These are phyloP conservation scores for Nowakowskiella sp. DNA, from an alignment of 192 early-diverging fungal genomes.

Conservation along the genomic window DNA sequence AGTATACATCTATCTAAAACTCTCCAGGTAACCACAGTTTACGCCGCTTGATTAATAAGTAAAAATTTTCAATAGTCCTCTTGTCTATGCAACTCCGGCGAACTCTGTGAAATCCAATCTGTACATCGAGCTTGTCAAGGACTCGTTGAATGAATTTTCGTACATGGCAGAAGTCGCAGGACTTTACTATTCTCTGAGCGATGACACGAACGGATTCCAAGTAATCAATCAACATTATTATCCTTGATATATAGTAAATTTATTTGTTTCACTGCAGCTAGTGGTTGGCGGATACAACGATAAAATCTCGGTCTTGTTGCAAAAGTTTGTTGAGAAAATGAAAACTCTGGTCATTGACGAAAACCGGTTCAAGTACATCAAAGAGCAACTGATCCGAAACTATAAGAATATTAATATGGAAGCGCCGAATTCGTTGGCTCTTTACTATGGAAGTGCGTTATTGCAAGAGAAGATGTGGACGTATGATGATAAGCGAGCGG, in stretches of 20 bases:
- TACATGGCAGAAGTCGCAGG: conserved; percentile 90
- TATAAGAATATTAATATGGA: conserved; percentile 74
- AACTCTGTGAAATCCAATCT: conserved; percentile 62
- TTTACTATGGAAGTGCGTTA: conserved; percentile 64
- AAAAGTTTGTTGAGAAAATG: conserved; percentile 64
- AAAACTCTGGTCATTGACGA: conserved; percentile 51
- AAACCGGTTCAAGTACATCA: conserved; percentile 70
- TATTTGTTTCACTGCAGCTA: no score
- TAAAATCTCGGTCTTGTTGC: conserved; percentile 64
- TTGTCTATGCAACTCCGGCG: conserved; percentile 65
- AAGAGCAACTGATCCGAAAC: conserved; percentile 63
- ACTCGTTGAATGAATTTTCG: conserved; percentile 75
- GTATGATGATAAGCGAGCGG: conserved; percentile 65
- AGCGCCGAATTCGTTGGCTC: conserved; percentile 71
- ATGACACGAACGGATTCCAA: conserved; percentile 50
- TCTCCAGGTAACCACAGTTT: conserved; percentile 16
- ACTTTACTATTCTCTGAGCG: conserved; percentile 64
- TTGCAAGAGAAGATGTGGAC: conserved; percentile 77
- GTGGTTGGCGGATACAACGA: conserved; percentile 79
- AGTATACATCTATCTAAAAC: conserved; percentile 63
- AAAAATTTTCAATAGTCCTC: conserved; percentile 51
- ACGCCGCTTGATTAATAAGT: neutral
- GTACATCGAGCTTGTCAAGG: conserved; percentile 71
- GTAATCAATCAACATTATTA: no score
- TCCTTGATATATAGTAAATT: no score